phyloP scores from a whole-genome alignment of 1,139 yeast genomes.

The Meyerozyma elateridarum region DNA sequence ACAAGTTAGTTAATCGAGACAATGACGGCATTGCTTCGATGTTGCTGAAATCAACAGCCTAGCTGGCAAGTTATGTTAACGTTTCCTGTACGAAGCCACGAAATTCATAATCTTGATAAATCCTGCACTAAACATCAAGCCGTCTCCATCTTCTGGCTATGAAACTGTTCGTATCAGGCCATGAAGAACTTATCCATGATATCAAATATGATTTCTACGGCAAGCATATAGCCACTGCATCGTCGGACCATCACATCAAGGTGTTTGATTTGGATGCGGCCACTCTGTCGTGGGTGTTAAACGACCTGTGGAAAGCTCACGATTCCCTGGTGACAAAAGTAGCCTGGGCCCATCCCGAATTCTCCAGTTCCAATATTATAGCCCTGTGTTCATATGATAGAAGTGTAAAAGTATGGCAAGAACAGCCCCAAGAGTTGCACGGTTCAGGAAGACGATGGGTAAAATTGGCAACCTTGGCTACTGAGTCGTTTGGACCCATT shows the following conservation, averaged over 20 bases:
- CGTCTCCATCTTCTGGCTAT: conserved; percentile 12
- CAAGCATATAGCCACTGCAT: conserved; percentile 81
- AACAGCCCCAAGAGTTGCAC: conserved; percentile 70
- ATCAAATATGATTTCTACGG: conserved; percentile 89
- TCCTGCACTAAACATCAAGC: neutral
- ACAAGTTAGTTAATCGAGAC: neutral
- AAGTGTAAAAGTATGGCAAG: conserved; percentile 88
- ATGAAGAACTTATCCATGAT: conserved; percentile 87
- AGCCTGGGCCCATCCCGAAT: conserved; percentile 94
- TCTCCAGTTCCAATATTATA: conserved; percentile 64
- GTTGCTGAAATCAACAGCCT: neutral
- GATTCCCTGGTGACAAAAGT: conserved; percentile 80
- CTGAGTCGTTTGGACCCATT: conserved; percentile 81
- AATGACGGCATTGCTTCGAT: neutral
- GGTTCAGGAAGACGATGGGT: conserved; percentile 83
- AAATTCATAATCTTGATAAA: neutral
- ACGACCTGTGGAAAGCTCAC: conserved; percentile 93
- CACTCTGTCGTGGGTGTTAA: conserved; percentile 64
- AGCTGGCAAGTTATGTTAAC: neutral
- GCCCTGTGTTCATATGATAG: conserved; percentile 91
- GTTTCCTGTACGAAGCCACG: neutral
- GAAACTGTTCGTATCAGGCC: conserved; percentile 80
- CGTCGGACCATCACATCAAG: conserved; percentile 87
- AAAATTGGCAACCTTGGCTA: conserved; percentile 63
- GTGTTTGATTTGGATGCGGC: conserved; percentile 68